Base-by-base conservation (phyloP, 169 alveolate genomes). In the Plasmodium ovale region DNA sequence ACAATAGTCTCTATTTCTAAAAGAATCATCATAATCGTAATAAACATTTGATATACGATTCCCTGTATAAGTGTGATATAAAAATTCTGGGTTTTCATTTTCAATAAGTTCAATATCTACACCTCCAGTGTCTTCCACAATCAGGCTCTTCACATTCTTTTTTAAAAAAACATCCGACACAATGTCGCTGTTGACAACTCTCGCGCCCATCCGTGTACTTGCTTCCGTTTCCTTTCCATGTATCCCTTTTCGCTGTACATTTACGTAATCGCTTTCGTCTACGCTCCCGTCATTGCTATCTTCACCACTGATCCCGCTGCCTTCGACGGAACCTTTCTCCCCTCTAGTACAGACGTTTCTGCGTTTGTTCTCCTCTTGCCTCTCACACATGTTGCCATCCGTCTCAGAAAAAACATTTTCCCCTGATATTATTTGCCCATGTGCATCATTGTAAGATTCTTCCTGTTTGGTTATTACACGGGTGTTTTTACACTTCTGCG, bases 41-140 rank as follows among this genome's bases (percentile, higher is more conserved):
- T 82, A 82, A 31, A 82, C 65, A 33, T 82, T 82, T 1, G 84
- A 65, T 65, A 82, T 82, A 23, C 82, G 64, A 58, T 82, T 82
- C 16, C 90, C 90, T 14, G 90, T 82, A 59, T 82, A 82, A 1
- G 90, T 82, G 44, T 82, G 90, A 59, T 65, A 82, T 21, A 82
- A 47, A 29, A 82, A 82, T 59, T 65, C 79, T 3, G 90, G 90
- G 19, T 82, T 82, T 53, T 82, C 90, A 35, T 82, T 82, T 64
- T 82, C 90, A 3, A 82, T 82, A 0, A 82, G 37, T 67, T 82
- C 90, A 7, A 82, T 82, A 33, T 82, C 90, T 39, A 82, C 65
- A 2, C 90, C 90, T 0, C 90, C 90, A 29, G 90, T 82, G 54
- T 82, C 82, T 35, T 65, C 35, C 31, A 82, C 90, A 69, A 82